Percentiles rank a stretch among this genome's conserved stretches.
Conservation (phyloP, 768 basidiomycete genomes). For the Chiua virens region DNA sequence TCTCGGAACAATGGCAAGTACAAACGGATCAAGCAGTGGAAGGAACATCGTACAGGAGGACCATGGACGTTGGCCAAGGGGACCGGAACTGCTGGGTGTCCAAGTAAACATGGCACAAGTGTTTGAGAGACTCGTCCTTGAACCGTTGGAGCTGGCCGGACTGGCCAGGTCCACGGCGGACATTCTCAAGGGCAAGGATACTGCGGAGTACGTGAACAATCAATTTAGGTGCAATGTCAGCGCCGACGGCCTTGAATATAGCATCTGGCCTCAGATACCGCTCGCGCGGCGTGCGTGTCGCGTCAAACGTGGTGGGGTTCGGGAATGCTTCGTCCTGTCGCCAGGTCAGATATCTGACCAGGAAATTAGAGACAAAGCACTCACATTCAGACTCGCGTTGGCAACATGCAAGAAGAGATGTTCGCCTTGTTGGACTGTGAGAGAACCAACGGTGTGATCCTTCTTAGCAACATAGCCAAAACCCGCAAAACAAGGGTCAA, state of each 20-base stretch:
- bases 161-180: conserved; percentile 66
- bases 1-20: too few species aligned
- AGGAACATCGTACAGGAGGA: conserved; percentile 43
- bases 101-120: conserved; percentile 57
- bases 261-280: conserved; percentile 51
- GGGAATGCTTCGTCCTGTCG: conserved; percentile 52
- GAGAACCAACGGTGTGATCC: conserved; percentile 43
- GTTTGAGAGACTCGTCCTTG: conserved; percentile 45
- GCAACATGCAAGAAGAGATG: conserved; percentile 64
- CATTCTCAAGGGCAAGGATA: conserved; percentile 54
- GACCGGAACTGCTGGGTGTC: conserved; percentile 45
- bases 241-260: conserved; percentile 48
- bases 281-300: conserved; percentile 42
- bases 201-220: conserved; percentile 63
- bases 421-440: conserved; percentile 46
- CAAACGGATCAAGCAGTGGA: conserved; percentile 13
- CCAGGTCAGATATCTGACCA: neutral
- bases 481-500: conserved; percentile 73
- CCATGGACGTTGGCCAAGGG: conserved; percentile 70
- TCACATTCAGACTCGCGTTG: conserved; percentile 56
- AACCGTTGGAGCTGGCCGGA: conserved; percentile 67
- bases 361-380: conserved; percentile 22
- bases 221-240: conserved; percentile 57
- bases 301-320: conserved; percentile 44
- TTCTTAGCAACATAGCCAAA: conserved; percentile 55